Base-by-base conservation (phyloP, 106 monocot species). In the Dendrobium catenatum region DNA sequence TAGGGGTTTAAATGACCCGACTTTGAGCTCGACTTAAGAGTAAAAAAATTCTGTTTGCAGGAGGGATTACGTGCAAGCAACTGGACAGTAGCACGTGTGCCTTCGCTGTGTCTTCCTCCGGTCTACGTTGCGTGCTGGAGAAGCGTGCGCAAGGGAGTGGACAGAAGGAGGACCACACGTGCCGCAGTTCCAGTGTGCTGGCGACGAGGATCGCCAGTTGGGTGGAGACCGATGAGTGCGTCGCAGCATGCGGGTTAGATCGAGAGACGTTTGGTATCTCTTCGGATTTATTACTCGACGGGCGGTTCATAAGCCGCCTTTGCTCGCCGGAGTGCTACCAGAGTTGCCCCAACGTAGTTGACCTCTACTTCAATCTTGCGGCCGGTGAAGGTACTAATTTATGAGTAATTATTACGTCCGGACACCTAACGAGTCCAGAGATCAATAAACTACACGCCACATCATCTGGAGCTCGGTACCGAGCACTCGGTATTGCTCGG, bases 41-140 rank as follows among this genome's bases (percentile, higher is more conserved):
- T 1, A 0, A 33, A 33, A 33, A 33, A 33, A 1, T 33, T 33
- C 37, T 37, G 37, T 37, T 37, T 37, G 37, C 3, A 37, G 87
- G 83, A 13, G 81, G n/a, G 16, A 68, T 88, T 26, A 42, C 41
- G 3, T 89, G 89, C 59, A 84, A 84, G 58, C 18, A 44, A 11
- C 81, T 89, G 37, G 83, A 51, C 68, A 18, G 20, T 37, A 58
- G 46, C 81, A 40, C 55, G 27, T 89, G 89, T 58, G 79, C 89
- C 9, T 86, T 84, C 49, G 81, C 89, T 0, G 81, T 89, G 55
- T 89, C 89, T 2, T 84, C 88, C 4, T 29, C 78, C 15, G 88
- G 85, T 0, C 19, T 16, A 2, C 83, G 88, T 2, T 88, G 88
- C 47, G 85, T 85, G 27, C 88, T 85, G 7, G 88, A 88, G 88